Percentiles rank a stretch among this genome's conserved stretches.
phyloP scores from a whole-genome alignment of 2,329 filamentous ascomycete genomes.

The Epicoccum nigrum region DNA sequence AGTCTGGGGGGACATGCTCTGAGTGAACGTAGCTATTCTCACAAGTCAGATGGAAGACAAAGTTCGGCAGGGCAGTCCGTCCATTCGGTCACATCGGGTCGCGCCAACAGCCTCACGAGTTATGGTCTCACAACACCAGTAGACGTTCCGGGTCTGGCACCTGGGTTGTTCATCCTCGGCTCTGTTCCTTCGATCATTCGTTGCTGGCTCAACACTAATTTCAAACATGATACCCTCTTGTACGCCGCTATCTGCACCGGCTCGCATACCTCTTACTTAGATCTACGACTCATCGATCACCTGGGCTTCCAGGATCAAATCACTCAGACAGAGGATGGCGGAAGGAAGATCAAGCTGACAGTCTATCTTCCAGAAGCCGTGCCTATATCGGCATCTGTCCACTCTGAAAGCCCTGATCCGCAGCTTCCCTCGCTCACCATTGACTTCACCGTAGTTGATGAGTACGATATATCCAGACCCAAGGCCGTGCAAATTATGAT shows the following conservation, averaged over 20 bases:
- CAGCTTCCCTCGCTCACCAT: conserved; percentile 83
- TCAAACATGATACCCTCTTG: conserved; percentile 84
- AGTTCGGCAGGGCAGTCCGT: conserved; percentile 89
- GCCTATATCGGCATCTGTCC: conserved; percentile 71
- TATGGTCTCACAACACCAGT: conserved; percentile 77
- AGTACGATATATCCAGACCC: conserved; percentile 55
- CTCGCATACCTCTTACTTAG: conserved; percentile 84
- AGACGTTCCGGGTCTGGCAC: conserved; percentile 76
- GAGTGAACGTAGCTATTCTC: conserved; percentile 89
- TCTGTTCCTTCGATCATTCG: conserved; percentile 92
- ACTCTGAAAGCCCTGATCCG: conserved; percentile 73
- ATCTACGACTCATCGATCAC: conserved; percentile 74
- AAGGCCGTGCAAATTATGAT: conserved; percentile 83
- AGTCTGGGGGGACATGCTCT: conserved; percentile 78
- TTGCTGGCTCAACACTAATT: conserved; percentile 91
- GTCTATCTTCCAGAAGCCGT: conserved; percentile 93
- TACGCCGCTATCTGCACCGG: conserved; percentile 94
- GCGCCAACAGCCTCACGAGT: conserved; percentile 77
- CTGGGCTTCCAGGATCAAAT: conserved; percentile 73
- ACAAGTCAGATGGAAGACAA: conserved; percentile 94
- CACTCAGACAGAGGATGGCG: conserved; percentile 68
- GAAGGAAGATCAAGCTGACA: conserved; percentile 73
- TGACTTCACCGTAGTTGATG: conserved; percentile 75
- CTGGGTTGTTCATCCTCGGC: conserved; percentile 83
- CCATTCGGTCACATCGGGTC: conserved; percentile 76